Percentiles rank a stretch among this genome's conserved stretches.
Evolutionary conservation across 371 early-diverging fungal genomes (phyloP).

Genomic region (Apophysomyces variabilis): DNA sequence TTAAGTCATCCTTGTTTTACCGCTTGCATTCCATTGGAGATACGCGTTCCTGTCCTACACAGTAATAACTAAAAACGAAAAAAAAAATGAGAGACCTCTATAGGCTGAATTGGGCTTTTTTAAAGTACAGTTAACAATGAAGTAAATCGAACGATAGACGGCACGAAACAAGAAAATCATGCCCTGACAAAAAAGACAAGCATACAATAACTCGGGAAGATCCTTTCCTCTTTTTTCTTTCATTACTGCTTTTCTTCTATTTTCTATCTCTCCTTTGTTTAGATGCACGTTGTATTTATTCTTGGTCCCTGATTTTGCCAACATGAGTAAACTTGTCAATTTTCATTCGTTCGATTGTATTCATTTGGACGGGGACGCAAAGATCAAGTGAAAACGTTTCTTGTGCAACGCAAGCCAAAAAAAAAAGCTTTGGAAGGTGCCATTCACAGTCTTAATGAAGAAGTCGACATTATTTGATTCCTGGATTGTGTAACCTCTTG

Average conservation of each 20-base stretch:
- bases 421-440: neutral
- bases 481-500: constrained; percentile 3
- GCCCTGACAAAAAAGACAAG: neutral
- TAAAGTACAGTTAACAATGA: neutral
- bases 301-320: neutral
- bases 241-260: neutral
- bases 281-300: neutral
- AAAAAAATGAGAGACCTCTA: neutral
- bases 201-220: neutral
- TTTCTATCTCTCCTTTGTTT: neutral
- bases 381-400: constrained; percentile 3
- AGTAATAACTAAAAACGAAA: too few relatives aligned
- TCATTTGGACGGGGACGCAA: neutral
- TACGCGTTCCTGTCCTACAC: neutral
- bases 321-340: neutral
- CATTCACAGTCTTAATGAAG: neutral
- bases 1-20: neutral
- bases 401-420: neutral
- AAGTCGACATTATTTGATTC: constrained; percentile 8
- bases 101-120: constrained; percentile 1
- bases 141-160: neutral
- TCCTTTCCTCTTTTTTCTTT: neutral
- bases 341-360: too few relatives aligned
- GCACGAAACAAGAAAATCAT: neutral
- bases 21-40: neutral